phyloP scores from a whole-genome alignment of 352 stramenopile species.

The Globisporangium rhizosaccharum region DNA sequence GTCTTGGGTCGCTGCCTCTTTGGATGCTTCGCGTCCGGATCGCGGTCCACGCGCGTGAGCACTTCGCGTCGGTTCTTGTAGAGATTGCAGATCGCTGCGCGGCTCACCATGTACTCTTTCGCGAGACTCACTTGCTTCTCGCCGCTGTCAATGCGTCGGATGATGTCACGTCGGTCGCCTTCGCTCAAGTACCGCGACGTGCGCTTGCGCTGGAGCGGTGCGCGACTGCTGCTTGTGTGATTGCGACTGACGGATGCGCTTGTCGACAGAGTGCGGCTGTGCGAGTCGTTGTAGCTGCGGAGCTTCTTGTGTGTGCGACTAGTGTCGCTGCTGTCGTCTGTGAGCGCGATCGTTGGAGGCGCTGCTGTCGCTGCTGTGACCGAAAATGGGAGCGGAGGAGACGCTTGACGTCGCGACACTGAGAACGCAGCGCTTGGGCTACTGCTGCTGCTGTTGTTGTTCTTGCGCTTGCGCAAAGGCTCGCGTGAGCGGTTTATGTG shows the following conservation, averaged over 20 bases:
- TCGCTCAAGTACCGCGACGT: constrained; percentile 46
- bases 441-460: not conserved
- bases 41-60: constrained; percentile 28
- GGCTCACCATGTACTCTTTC: constrained; percentile 41
- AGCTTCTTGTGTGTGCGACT: not conserved
- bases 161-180: constrained; percentile 33
- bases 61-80: constrained; percentile 52
- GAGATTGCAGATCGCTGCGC: constrained; percentile 46
- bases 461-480: constrained; percentile 8
- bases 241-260: constrained; percentile 1
- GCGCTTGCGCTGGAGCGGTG: constrained; percentile 22
- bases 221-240: constrained; percentile 1
- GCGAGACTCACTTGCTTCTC: constrained; percentile 47
- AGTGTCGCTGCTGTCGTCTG: not conserved
- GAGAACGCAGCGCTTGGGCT: not conserved
- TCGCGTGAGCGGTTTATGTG: too few species aligned
- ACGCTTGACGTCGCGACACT: not conserved
- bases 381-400: not conserved
- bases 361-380: not conserved
- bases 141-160: constrained; percentile 33
- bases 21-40: constrained; percentile 17
- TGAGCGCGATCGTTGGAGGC: not conserved
- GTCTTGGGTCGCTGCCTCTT: constrained; percentile 14
- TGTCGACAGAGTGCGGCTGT: not conserved
- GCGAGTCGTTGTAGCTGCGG: not conserved